Base-by-base conservation (phyloP, 768 basidiomycete species). In the Steccherinum ochraceum region DNA sequence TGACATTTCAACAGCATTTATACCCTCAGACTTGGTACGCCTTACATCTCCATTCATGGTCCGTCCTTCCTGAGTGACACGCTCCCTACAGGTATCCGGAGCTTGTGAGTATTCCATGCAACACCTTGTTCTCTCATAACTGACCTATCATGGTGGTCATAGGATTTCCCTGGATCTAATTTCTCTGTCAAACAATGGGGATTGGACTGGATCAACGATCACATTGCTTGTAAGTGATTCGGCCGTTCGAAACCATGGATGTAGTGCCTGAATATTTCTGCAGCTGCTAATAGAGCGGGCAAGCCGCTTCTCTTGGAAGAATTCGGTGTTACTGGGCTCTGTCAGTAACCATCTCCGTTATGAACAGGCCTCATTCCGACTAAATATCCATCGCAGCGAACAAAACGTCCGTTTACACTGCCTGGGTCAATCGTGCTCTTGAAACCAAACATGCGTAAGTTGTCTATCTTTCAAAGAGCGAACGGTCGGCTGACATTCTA, bases 371-470 rank as follows among this genome's bases (percentile, higher is more conserved):
- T n/a, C n/a, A n/a, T n/a, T n/a, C n/a, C n/a, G n/a, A n/a, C n/a
- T n/a, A n/a, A n/a, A n/a, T n/a, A n/a, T n/a, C n/a, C 7, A 3
- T 1, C 24, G 1, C 43, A 79, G 77, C 68, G 44, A 79, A 80
- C 58, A 77, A 79, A 60, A 71, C 74, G 0, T 56, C 63, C 0
- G 71, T 77, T 16, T 81, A 80, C 55, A 74, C 79, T 13, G 59
- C 56, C 0, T 81, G 80, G 79, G 75, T 80, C 1, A 56, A 71
- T 10, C 64, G 64, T 21, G 77, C 78, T 20, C 58, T 81, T 19
- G 67, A 74, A 20, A 77, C 75, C 1, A 66, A 73, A 16, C 77
- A 79, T 64, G 75, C 67, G 76, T 77, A 56, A 67, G 74, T 67
- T 21, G 13, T 11, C 18, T 10, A 10, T 26, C 35, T 35, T 23